phyloP scores from a whole-genome alignment of 2,329 filamentous ascomycete species.

The Sclerotinia glacialis region DNA sequence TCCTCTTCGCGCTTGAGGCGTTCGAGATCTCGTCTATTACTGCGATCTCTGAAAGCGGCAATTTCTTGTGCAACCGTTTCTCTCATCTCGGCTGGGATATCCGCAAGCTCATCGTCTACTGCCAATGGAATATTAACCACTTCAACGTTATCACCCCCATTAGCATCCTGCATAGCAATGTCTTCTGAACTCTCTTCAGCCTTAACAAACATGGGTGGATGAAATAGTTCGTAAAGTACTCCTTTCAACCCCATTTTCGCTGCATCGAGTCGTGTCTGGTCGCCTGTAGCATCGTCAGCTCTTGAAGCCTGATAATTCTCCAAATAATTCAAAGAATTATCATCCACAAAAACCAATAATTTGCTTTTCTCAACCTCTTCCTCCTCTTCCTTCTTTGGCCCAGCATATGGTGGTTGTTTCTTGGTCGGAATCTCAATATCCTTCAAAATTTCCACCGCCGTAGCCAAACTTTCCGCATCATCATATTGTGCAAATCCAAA shows the following conservation, averaged over 20 bases:
- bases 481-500: conserved; percentile 98
- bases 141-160: conserved; percentile 66
- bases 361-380: conserved; percentile 59
- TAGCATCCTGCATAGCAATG: conserved; percentile 63
- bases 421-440: conserved; percentile 79
- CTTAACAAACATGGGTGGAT: conserved; percentile 54
- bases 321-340: conserved; percentile 79
- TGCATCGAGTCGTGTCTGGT: conserved; percentile 66
- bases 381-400: conserved; percentile 44
- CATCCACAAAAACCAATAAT: conserved; percentile 74
- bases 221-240: conserved; percentile 68
- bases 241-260: conserved; percentile 66
- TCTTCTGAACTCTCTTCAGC: conserved; percentile 64
- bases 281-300: conserved; percentile 58
- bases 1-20: conserved; percentile 86
- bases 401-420: conserved; percentile 58
- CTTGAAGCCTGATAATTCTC: conserved; percentile 71
- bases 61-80: conserved; percentile 94
- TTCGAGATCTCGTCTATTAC: conserved; percentile 83
- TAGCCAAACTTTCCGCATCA: conserved; percentile 81
- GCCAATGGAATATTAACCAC: conserved; percentile 86
- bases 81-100: conserved; percentile 94
- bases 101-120: conserved; percentile 87
- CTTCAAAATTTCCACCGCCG: conserved; percentile 79
- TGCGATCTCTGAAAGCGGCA: conserved; percentile 87